These are phyloP conservation scores for Talaromyces albobiverticillius DNA, from an alignment of 2,329 filamentous ascomycete genomes.

Conservation along the genomic window DNA sequence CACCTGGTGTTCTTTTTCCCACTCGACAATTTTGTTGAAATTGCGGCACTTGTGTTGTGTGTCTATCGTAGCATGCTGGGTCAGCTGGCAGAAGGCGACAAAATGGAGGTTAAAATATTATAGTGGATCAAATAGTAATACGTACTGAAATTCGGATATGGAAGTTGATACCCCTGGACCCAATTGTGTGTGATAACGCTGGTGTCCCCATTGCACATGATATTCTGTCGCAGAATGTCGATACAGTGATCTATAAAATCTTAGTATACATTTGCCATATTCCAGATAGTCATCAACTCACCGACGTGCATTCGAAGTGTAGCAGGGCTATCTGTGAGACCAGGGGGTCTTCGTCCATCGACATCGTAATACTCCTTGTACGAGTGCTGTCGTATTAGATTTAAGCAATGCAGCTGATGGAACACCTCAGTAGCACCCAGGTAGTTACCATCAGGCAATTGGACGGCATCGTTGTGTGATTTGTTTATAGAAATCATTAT, in stretches of 20 bases:
- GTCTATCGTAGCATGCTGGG: neutral
- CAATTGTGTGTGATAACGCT: neutral
- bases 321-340: neutral
- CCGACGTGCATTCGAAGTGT: neutral
- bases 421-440: neutral
- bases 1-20: neutral
- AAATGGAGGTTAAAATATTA: too few relatives aligned
- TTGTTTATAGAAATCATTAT: neutral
- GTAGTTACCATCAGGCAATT: neutral
- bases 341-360: neutral
- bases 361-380: neutral
- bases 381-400: neutral
- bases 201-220: slow-evolving; percentile 3
- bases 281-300: too few relatives aligned
- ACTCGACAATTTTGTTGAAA: slow-evolving; percentile 1
- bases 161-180: neutral
- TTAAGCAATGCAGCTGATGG: slow-evolving; percentile 3
- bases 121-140: too few relatives aligned
- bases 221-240: neutral
- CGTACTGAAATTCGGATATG: neutral
- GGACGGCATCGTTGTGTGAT: neutral
- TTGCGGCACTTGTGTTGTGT: neutral
- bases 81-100: neutral
- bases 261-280: too few relatives aligned
- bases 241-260: slow-evolving; percentile 5